Base-by-base conservation (phyloP, 306 rosid genomes). In the Gleditsia sinensis region DNA sequence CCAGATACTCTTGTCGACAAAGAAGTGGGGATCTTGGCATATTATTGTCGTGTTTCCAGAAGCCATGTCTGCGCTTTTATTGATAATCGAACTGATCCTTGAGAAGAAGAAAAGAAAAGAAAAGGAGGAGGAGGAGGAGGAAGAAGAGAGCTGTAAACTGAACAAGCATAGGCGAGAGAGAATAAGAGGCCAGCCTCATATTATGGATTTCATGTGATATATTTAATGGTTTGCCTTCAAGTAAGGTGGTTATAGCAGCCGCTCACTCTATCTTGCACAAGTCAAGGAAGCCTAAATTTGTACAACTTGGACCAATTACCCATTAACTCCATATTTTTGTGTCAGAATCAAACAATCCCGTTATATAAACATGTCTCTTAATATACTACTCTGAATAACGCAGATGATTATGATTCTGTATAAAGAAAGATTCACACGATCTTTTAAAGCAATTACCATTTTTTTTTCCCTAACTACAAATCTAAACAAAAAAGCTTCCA, bases 11-110 rank as follows among this genome's bases (percentile, higher is more conserved):
- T 23, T 13, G 25, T 20, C 23, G 17, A 8, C 7, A 39, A 5
- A 11, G 58, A 16, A 2, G 23, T 54, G 78, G 8, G 80, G 72
- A 77, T 59, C 4, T 40, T 86, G 87, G 70, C 97, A 91, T 16
- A 91, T 23, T 28, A 69, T 5, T 60, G 87, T 74, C 40, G 3
- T 23, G 62, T 87, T 89, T 34, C 11, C 45, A 40, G 49, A 0
- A 0, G 10, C 36, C 86, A 28, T 45, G 51, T 16, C 1, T 13
- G 16, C 13, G 48, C 5, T 42, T 42, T 16, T 14, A 16, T 45
- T 39, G 45, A 39, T 39, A 39, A 0, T 6, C 7, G 45, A 2
- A 14, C 7, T 45, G 0, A 45, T 61, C 24, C 43, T 25, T 17
- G 9, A 17, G n/a, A 49, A 25, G 71, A 27, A 37, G 40, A 50